Evolutionary conservation across 148 eudicot species (phyloP).

Genomic region (Nepenthes gracilis): DNA sequence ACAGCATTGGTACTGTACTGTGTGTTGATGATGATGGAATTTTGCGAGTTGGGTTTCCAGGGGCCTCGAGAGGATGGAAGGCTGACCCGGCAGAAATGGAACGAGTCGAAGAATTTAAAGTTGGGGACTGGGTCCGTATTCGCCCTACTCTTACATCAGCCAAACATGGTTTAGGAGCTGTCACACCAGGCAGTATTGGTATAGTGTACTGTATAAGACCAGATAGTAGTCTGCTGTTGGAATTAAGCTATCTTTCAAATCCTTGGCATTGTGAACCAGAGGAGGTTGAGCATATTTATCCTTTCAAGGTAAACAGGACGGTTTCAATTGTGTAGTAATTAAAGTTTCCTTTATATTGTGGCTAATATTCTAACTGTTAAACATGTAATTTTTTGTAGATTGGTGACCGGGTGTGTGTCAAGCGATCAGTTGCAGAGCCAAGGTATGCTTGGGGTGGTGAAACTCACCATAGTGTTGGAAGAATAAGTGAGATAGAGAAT

Average conservation of each 20-base stretch:
- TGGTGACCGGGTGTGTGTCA: constrained; percentile 89
- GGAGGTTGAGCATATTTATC: constrained; percentile 93
- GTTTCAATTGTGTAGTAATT: neutral
- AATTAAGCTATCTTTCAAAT: constrained; percentile 78
- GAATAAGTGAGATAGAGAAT: constrained; percentile 82
- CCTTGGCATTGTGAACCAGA: constrained; percentile 99
- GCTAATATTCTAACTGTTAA: constrained; percentile 3
- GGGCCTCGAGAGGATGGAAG: constrained; percentile 99
- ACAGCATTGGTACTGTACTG: constrained; percentile 88
- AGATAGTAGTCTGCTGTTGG: constrained; percentile 76
- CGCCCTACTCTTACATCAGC: constrained; percentile 93
- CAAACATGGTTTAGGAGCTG: constrained; percentile 91
- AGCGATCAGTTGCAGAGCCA: constrained; percentile 93
- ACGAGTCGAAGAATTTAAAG: constrained; percentile 95
- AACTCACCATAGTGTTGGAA: constrained; percentile 97
- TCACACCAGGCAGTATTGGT: constrained; percentile 96
- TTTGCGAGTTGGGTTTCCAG: constrained; percentile 97
- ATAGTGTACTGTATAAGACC: constrained; percentile 91
- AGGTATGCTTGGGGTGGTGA: constrained; percentile 99
- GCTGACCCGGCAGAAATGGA: constrained; percentile 99
- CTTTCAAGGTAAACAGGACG: constrained; percentile 50
- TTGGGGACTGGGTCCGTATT: constrained; percentile 98
- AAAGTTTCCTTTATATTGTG: neutral
- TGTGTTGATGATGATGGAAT: constrained; percentile 99
- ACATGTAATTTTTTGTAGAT: constrained; percentile 31